Evolutionary conservation across 2,329 filamentous ascomycete genomes (phyloP), one percentile per base, ranked within the genome.

Genomic region (Xylaria sp.): DNA sequence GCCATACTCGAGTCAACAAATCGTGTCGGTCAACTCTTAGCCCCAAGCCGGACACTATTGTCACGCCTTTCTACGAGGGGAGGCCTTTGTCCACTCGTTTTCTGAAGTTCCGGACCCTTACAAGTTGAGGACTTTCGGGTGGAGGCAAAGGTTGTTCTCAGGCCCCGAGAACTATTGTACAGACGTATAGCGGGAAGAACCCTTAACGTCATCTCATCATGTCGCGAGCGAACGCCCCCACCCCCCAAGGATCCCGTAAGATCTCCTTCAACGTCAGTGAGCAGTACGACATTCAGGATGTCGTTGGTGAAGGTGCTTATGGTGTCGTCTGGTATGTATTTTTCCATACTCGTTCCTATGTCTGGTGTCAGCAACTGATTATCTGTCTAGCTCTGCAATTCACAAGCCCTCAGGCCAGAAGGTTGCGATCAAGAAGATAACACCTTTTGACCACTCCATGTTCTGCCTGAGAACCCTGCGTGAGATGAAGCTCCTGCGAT

Each of bases 221-320:
- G 83, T 85, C 83, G 72, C 83, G 82, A 70, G 71, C 82, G 60
- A 77, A 79, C 70, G 75, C 81, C 66, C 83, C 79, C 70, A 85
- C 80, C 75, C 77, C 81, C 60, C 77, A 81, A 70, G 83, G 83
- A 69, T 88, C 86, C 69, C 85, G 94, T 74, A 99, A 97, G 84
- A 99, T 99, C 75, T 97, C 92, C 59, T 99, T 99, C 87, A 99
- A 99, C 73, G 94, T 99, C 65, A 97, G 92, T 72, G 94, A 99
- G 77, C 94, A 99, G 76, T 99, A 99, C 75, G 94, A 99, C 73
- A 99, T 99, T 67, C 93, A 97, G 76, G 94, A 99, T 87, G 94
- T 99, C 53, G 95, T 99, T 62, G 94, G 94, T 68, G 94, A 99
- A 78, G 94, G 94, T 72, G 94, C 94, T 66, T 99, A 99, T 73